phyloP scores from a whole-genome alignment of 441 rosid species.

The Gossypium davidsonii region DNA sequence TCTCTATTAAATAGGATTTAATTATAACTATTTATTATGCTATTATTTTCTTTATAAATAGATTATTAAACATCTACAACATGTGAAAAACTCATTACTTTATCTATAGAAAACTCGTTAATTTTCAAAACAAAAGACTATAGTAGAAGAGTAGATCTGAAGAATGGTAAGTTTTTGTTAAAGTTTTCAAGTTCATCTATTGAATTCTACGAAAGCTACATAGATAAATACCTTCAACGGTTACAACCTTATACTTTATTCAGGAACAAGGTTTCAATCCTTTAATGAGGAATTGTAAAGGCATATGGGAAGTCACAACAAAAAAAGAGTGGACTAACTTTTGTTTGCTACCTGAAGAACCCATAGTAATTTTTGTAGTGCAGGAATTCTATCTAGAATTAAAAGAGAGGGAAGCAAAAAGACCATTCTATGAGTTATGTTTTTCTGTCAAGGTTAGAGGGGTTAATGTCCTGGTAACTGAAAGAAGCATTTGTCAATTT shows the following conservation, averaged over 20 bases:
- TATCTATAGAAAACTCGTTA: neutral
- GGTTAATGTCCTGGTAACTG: neutral
- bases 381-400: neutral
- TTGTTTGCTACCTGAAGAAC: neutral
- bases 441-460: neutral
- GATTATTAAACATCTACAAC: neutral
- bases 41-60: too few relatives aligned
- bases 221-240: neutral
- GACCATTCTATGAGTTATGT: neutral
- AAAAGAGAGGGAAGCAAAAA: neutral
- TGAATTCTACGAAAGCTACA: neutral
- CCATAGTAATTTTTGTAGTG: neutral
- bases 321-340: neutral
- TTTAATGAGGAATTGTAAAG: neutral
- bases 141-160: neutral
- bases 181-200: neutral
- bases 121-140: neutral
- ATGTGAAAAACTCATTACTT: neutral
- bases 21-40: neutral
- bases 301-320: neutral
- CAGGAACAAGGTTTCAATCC: neutral
- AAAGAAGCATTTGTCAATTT: too few relatives aligned
- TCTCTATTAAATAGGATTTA: neutral
- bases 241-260: neutral
- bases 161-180: neutral